Evolutionary conservation across 495 filamentous ascomycete species (phyloP).

Genomic region (Massariosphaeria phaeospora): DNA sequence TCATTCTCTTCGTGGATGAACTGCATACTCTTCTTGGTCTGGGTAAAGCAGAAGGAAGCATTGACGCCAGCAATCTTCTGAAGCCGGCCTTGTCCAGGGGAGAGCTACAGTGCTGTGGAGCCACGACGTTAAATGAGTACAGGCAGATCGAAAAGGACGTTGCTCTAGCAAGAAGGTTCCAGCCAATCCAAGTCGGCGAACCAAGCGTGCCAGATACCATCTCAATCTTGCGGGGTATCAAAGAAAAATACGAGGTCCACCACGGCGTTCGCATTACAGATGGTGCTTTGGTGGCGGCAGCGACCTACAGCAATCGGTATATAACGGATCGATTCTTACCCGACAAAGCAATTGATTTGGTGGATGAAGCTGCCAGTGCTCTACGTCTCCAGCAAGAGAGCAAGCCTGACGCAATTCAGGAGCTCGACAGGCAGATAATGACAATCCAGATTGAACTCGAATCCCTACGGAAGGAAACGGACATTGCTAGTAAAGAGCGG

Average conservation of each 20-base stretch:
- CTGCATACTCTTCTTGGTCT: slow-evolving; percentile 86
- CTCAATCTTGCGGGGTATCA: slow-evolving; percentile 93
- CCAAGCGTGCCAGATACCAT: slow-evolving; percentile 88
- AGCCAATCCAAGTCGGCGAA: slow-evolving; percentile 85
- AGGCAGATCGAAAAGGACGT: slow-evolving; percentile 93
- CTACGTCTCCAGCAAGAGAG: slow-evolving; percentile 92
- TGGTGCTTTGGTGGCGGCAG: slow-evolving; percentile 84
- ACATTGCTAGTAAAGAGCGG: slow-evolving; percentile 81
- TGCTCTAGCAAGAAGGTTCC: slow-evolving; percentile 85
- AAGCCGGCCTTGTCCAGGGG: slow-evolving; percentile 92
- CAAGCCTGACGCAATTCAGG: slow-evolving; percentile 87
- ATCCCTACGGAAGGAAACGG: slow-evolving; percentile 89
- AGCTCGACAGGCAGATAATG: slow-evolving; percentile 88
- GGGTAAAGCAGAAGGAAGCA: slow-evolving; percentile 91
- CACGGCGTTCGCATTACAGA: slow-evolving; percentile 93
- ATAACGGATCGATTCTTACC: slow-evolving; percentile 94
- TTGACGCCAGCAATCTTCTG: slow-evolving; percentile 91
- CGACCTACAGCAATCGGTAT: slow-evolving; percentile 88
- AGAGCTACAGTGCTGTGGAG: slow-evolving; percentile 91
- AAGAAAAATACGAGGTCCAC: slow-evolving; percentile 94
- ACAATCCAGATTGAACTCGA: slow-evolving; percentile 97
- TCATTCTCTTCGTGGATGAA: slow-evolving; percentile 95
- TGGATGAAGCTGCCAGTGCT: slow-evolving; percentile 91
- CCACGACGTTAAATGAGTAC: slow-evolving; percentile 90
- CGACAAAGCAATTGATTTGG: slow-evolving; percentile 94